A percentile compares a stretch with the other conserved stretches of the same genome.
Evolutionary conservation across 2,329 filamentous ascomycete genomes (phyloP).

Genomic region (Pseudocercospora cruenta): DNA sequence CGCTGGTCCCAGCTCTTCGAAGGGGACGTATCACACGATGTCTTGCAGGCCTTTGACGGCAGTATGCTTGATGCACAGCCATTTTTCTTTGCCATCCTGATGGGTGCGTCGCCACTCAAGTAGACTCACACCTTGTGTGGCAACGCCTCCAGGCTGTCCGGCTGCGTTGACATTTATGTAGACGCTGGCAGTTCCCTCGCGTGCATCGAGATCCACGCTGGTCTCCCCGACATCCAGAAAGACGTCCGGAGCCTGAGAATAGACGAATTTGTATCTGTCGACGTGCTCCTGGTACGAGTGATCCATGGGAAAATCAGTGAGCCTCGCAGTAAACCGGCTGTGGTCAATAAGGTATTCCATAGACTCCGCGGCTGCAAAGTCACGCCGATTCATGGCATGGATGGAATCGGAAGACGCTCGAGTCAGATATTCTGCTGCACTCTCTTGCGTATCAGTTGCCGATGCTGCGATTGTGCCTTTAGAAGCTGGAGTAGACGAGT

Average conservation of each 20-base stretch:
- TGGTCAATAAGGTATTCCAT: slow-evolving; percentile 17
- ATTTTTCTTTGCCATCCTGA: not conserved
- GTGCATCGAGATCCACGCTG: slow-evolving; percentile 12
- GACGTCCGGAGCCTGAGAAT: slow-evolving; percentile 12
- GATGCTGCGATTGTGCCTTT: not conserved
- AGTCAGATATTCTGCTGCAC: slow-evolving; percentile 10
- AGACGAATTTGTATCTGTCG: slow-evolving; percentile 17
- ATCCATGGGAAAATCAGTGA: slow-evolving; percentile 12
- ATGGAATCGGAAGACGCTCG: slow-evolving; percentile 15
- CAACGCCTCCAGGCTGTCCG: slow-evolving; percentile 15
- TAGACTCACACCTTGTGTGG: slow-evolving; percentile 18
- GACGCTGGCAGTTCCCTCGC: slow-evolving; percentile 14
- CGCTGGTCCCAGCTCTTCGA: not conserved
- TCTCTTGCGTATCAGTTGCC: not conserved
- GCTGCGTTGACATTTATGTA: slow-evolving; percentile 16
- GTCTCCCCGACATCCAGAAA: slow-evolving; percentile 12
- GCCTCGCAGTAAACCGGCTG: slow-evolving; percentile 9
- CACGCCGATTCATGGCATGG: slow-evolving; percentile 18
- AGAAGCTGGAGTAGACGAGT: slow-evolving; percentile 10
- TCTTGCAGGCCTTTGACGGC: slow-evolving; percentile 19
- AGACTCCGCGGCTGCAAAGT: slow-evolving; percentile 10
- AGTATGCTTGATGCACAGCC: slow-evolving; percentile 21
- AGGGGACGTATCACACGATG: slow-evolving; percentile 6
- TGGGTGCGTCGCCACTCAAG: slow-evolving; percentile 14
- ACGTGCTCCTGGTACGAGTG: slow-evolving; percentile 16